A percentile compares a stretch with the other conserved stretches of the same genome.
These are phyloP conservation scores for Phytophthora idaei DNA, from an alignment of 352 stramenopile species.

Conservation along the genomic window DNA sequence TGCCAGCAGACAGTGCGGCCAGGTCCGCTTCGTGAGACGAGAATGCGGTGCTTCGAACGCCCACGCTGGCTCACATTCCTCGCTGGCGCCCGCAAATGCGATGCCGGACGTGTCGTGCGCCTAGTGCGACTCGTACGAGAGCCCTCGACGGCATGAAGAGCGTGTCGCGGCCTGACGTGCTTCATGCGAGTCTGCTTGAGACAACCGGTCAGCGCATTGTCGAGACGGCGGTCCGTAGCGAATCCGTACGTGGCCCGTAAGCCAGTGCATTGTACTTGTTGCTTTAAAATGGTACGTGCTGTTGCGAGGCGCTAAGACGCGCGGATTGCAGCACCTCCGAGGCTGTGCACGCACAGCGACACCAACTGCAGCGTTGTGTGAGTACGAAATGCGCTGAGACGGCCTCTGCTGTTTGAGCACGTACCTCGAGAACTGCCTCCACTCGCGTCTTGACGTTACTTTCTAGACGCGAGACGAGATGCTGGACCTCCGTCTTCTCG, in stretches of 20 bases:
- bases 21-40: constrained; percentile 1
- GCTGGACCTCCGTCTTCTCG: constrained; percentile 45
- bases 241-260: constrained; percentile 14
- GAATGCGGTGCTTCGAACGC: constrained; percentile 1
- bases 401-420: background rate
- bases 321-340: constrained; percentile 9
- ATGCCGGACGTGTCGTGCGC: background rate
- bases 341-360: constrained; percentile 41
- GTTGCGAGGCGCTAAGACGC: background rate
- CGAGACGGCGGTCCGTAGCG: background rate
- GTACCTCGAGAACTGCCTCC: constrained; percentile 61
- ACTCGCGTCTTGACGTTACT: constrained; percentile 54
- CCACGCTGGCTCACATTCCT: constrained; percentile 1
- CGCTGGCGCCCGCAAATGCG: constrained; percentile 8
- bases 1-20: constrained; percentile 18
- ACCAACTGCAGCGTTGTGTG: constrained; percentile 33
- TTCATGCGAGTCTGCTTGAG: constrained; percentile 8
- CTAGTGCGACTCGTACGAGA: background rate
- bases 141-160: constrained; percentile 7
- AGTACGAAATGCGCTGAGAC: background rate
- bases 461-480: constrained; percentile 48
- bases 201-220: constrained; percentile 16
- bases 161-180: constrained; percentile 20
- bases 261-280: background rate
- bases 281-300: background rate